Percentiles rank a stretch among this genome's conserved stretches.
Evolutionary conservation across 2,329 filamentous ascomycete genomes (phyloP).

Genomic region (Fusarium sp.): DNA sequence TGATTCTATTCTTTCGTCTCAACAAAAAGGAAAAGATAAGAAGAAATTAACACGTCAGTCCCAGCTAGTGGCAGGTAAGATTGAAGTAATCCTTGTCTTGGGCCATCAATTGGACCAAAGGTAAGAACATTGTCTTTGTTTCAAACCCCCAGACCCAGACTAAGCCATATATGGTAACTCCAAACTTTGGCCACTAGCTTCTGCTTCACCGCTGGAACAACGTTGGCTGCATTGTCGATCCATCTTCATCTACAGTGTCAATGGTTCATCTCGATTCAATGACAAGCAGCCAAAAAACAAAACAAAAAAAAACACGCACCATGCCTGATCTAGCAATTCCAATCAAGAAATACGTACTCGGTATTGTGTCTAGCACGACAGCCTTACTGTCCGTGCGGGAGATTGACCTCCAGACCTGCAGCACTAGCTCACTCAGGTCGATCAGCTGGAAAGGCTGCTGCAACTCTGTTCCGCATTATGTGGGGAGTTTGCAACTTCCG

Average conservation of each 20-base stretch:
- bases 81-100: not conserved
- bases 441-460: not conserved
- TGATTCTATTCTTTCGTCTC: rapidly evolving
- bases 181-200: not conserved
- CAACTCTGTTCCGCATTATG: not conserved
- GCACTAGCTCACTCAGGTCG: not conserved
- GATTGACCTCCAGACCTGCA: not conserved
- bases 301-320: no score
- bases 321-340: not conserved
- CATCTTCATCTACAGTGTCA: not conserved
- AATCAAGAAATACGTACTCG: no score
- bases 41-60: not conserved
- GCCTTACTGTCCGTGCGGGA: not conserved
- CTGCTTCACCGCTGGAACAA: not conserved
- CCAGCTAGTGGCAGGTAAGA: not conserved
- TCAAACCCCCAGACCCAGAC: not conserved
- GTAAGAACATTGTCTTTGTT: not conserved
- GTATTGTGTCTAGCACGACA: not conserved
- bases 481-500: slow-evolving; percentile 2
- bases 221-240: not conserved
- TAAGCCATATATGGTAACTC: slow-evolving; percentile 8
- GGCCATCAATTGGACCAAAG: not conserved
- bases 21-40: not conserved
- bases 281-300: not conserved
- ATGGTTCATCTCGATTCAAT: not conserved